Evolutionary conservation across 495 filamentous ascomycete species (phyloP).

Genomic region (Tuber microsphaerosporum): DNA sequence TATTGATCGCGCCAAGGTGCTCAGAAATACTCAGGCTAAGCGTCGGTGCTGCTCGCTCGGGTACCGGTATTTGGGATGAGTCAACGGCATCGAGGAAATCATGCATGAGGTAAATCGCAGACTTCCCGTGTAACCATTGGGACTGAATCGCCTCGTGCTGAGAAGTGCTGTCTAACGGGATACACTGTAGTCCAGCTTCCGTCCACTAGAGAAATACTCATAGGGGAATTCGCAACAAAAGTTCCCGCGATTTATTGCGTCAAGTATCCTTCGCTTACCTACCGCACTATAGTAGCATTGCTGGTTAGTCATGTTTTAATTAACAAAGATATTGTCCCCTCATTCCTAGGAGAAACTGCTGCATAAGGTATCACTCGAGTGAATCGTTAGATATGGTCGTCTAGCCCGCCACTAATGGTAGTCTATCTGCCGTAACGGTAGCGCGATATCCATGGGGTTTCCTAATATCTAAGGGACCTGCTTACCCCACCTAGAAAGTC

Average conservation of each 20-base stretch:
- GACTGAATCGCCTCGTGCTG: too few species aligned
- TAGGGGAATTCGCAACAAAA: too few species aligned
- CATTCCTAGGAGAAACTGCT: neutral
- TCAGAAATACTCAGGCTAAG: neutral
- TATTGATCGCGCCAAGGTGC: neutral
- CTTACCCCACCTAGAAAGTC: neutral
- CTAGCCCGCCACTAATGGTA: neutral
- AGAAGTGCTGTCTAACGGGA: neutral
- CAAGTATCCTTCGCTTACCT: neutral
- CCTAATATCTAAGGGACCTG: neutral
- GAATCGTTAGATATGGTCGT: neutral
- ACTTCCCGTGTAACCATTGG: neutral
- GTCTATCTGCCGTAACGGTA: neutral
- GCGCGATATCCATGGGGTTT: neutral
- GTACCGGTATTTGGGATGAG: neutral
- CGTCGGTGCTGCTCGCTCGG: neutral
- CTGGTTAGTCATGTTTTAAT: neutral
- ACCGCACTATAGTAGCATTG: neutral
- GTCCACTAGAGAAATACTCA: neutral
- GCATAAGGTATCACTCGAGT: neutral
- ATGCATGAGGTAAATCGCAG: neutral
- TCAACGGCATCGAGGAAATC: neutral
- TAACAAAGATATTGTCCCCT: neutral
- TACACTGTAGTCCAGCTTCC: neutral
- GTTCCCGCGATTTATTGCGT: neutral